These are phyloP conservation scores for Nakaseomyces glabratus DNA, from an alignment of 1,139 yeast species.

Conservation along the genomic window DNA sequence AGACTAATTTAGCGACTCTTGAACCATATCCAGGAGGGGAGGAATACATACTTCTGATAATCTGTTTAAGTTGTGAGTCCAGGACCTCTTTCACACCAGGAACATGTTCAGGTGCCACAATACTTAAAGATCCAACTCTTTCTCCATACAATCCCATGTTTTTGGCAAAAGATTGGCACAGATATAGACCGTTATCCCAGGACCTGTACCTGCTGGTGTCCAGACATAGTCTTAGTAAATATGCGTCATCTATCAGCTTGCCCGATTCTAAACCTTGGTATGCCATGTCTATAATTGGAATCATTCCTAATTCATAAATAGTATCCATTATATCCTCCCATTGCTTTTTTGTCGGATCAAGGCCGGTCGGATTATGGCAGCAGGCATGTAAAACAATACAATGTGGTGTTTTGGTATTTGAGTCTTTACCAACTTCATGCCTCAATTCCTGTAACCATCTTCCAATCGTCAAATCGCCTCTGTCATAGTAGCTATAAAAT, in stretches of 20 bases:
- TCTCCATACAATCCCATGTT: slow-evolving; percentile 97
- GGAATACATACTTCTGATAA: slow-evolving; percentile 81
- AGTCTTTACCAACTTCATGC: slow-evolving; percentile 37
- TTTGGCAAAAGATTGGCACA: slow-evolving; percentile 91
- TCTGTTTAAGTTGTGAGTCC: slow-evolving; percentile 62
- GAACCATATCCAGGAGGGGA: slow-evolving; percentile 95
- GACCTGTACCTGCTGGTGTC: slow-evolving; percentile 21
- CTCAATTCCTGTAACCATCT: slow-evolving; percentile 38
- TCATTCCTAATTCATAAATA: slow-evolving; percentile 45
- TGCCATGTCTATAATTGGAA: slow-evolving; percentile 83
- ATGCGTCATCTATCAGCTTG: slow-evolving; percentile 43
- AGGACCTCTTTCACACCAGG: slow-evolving; percentile 34
- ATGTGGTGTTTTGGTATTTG: slow-evolving; percentile 39
- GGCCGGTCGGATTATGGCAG: slow-evolving; percentile 95
- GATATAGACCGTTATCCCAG: slow-evolving; percentile 42
- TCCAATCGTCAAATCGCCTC: slow-evolving; percentile 44
- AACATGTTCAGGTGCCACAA: slow-evolving; percentile 35
- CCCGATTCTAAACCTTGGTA: slow-evolving; percentile 93
- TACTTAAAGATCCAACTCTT: slow-evolving; percentile 75
- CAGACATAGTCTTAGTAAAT: slow-evolving; percentile 35
- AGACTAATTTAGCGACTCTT: slow-evolving; percentile 69
- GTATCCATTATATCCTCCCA: slow-evolving; percentile 67
- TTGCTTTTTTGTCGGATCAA: slow-evolving; percentile 73
- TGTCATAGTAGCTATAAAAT: slow-evolving; percentile 45
- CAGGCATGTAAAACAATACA: slow-evolving; percentile 83